phyloP scores from a whole-genome alignment of 169 alveolate species.

The Eimeria falciformis region DNA sequence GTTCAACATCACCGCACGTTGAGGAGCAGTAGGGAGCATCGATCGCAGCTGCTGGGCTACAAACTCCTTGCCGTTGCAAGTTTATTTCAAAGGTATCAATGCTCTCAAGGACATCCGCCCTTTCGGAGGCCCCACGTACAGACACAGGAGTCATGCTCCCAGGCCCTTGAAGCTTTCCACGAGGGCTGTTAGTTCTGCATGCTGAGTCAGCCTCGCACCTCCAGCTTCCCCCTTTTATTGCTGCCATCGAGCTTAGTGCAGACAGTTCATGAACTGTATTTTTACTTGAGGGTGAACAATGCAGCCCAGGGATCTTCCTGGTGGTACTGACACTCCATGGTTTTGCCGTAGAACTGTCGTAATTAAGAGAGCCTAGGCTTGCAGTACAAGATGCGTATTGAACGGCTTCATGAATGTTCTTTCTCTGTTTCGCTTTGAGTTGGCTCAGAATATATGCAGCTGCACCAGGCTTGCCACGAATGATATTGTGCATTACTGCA shows the following conservation, averaged over 20 bases:
- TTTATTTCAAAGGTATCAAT: slow-evolving; percentile 58
- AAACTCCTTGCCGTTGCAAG: slow-evolving; percentile 64
- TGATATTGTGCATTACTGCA: background rate
- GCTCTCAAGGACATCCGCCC: slow-evolving; percentile 13
- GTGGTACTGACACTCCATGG: too few species aligned
- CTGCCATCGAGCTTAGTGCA: too few species aligned
- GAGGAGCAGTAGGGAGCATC: background rate
- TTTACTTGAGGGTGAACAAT: too few species aligned
- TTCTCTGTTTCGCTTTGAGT: background rate
- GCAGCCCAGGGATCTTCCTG: too few species aligned
- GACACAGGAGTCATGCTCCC: background rate
- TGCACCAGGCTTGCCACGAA: slow-evolving; percentile 27
- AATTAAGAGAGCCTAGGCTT: too few species aligned
- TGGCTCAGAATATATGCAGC: slow-evolving; percentile 23
- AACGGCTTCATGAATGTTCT: too few species aligned
- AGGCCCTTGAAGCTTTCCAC: background rate
- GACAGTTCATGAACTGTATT: too few species aligned
- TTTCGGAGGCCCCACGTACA: background rate
- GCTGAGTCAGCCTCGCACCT: too few species aligned
- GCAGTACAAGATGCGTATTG: too few species aligned
- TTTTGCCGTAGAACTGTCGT: too few species aligned
- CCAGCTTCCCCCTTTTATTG: too few species aligned
- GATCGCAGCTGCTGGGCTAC: background rate
- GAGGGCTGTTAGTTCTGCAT: too few species aligned
- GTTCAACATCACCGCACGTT: background rate